phyloP scores from a whole-genome alignment of 345 rosid genomes.

The Citropsis articulata region DNA sequence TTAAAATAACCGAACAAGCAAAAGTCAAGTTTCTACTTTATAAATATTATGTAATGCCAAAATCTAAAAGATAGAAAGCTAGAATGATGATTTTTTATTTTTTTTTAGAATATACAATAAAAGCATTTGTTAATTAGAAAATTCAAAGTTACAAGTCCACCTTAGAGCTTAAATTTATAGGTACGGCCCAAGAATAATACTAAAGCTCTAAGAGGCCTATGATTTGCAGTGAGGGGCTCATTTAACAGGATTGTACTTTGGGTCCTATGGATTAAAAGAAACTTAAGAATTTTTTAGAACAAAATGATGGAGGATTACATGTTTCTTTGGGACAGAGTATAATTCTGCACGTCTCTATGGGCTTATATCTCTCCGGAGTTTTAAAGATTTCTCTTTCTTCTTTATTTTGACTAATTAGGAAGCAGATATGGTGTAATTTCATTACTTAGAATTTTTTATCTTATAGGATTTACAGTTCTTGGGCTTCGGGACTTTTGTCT shows the following conservation, averaged over 20 bases:
- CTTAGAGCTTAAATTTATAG: not conserved
- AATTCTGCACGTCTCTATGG: too few relatives aligned
- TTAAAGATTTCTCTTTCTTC: too few relatives aligned
- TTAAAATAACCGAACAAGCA: not conserved
- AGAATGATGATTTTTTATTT: not conserved
- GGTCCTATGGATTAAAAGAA: too few relatives aligned
- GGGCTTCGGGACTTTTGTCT: too few relatives aligned
- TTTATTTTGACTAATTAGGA: too few relatives aligned
- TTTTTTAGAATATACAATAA: not conserved
- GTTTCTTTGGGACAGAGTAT: too few relatives aligned
- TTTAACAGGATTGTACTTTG: not conserved
- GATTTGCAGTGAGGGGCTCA: not conserved
- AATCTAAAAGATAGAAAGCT: not conserved
- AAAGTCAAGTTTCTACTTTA: not conserved
- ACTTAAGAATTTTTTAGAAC: too few relatives aligned
- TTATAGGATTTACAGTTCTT: too few relatives aligned
- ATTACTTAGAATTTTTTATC: too few relatives aligned
- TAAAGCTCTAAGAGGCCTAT: not conserved
- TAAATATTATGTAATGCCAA: not conserved
- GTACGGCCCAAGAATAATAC: not conserved
- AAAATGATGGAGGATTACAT: too few relatives aligned
- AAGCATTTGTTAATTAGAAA: not conserved
- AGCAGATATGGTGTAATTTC: too few relatives aligned
- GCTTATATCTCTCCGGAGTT: too few relatives aligned
- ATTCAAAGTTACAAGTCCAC: not conserved